These are phyloP conservation scores for Graphilbum sp. DNA, from an alignment of 2,329 filamentous ascomycete genomes.

Conservation along the genomic window DNA sequence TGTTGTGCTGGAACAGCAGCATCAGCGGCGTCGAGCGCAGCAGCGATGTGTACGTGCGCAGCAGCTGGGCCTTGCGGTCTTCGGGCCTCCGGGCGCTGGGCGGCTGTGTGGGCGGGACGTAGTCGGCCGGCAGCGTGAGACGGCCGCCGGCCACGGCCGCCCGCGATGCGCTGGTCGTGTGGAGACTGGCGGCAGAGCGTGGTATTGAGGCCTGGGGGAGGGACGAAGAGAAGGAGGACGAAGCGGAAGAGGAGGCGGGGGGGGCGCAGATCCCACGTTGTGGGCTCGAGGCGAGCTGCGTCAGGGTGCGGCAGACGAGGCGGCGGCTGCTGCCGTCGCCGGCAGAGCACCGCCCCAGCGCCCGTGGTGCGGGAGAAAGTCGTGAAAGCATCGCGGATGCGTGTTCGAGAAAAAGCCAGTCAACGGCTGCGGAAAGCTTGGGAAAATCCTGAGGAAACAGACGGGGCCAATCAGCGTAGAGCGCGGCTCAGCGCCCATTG, in stretches of 20 bases:
- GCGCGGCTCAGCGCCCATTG: conserved; percentile 2
- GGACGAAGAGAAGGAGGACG: background rate
- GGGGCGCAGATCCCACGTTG: no score
- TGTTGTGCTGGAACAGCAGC: conserved; percentile 63
- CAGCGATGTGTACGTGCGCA: conserved; percentile 72
- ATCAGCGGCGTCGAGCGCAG: conserved; percentile 74
- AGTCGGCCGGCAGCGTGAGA: conserved; percentile 26
- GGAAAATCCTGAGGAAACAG: background rate
- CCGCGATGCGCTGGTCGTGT: conserved; percentile 3
- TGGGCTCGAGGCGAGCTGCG: background rate
- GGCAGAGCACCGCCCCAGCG: conserved; percentile 6
- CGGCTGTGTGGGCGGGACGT: conserved; percentile 56
- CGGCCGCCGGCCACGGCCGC: background rate
- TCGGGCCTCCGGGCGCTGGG: conserved; percentile 76
- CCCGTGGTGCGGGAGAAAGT: background rate
- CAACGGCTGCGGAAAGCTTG: no score
- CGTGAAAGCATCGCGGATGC: conserved; percentile 4
- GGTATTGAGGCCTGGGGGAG: background rate
- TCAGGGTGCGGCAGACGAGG: background rate
- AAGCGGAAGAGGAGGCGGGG: background rate
- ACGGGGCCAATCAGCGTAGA: background rate
- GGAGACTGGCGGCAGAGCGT: background rate
- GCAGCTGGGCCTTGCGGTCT: conserved; percentile 77
- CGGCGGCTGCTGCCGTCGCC: conserved; percentile 1
- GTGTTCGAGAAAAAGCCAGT: no score